Evolutionary conservation across 371 early-diverging fungal genomes (phyloP), one percentile per base, ranked within the genome.

Genomic region (Sporodiniella umbellata): DNA sequence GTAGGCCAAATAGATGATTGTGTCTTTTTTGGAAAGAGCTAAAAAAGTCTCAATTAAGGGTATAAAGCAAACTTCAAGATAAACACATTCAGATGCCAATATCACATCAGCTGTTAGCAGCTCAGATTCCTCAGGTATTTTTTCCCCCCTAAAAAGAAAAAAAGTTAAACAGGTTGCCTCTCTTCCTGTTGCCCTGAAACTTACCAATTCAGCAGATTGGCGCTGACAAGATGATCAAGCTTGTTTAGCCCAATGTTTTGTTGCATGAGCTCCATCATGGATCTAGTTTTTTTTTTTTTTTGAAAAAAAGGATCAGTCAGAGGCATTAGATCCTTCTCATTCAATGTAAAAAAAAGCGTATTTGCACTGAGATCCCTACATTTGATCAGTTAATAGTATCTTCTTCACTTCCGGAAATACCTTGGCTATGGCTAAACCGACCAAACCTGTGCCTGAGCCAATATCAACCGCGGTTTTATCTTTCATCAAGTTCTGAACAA

Each of bases 71-170:
- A 66, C 52, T 51, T 77, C 78, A 5, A 71, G 54, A 51, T 77
- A 77, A 21, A 77, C 68, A 46, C 78, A 77, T 42, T 77, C 78
- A 4, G 78, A 76, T 2, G 69, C 73, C n/a, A 77, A 51, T 19
- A 77, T 60, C 12, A 77, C 60, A 42, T 76, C 77, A 17, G 57
- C 54, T 14, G 33, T 48, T 48, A 42, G 17, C 8, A 54, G 11
- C 14, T 21, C 35, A 35, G 30, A 56, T 23, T 40, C 23, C 5
- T 51, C 25, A 0, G 65, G 53, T 11, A 60, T 53, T 1, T 53
- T 58, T 30, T 54, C 65, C 2, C 75, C 75, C 75, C 73, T 72
- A 51, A 35, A 40, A 26, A 1, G 26, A 35, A 10, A 38, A 14
- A n/a, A n/a, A n/a, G n/a, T n/a, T 8, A 21, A 2, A 47, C 37